phyloP scores from a whole-genome alignment of 192 early-diverging fungal genomes.

The Podila minutissima region DNA sequence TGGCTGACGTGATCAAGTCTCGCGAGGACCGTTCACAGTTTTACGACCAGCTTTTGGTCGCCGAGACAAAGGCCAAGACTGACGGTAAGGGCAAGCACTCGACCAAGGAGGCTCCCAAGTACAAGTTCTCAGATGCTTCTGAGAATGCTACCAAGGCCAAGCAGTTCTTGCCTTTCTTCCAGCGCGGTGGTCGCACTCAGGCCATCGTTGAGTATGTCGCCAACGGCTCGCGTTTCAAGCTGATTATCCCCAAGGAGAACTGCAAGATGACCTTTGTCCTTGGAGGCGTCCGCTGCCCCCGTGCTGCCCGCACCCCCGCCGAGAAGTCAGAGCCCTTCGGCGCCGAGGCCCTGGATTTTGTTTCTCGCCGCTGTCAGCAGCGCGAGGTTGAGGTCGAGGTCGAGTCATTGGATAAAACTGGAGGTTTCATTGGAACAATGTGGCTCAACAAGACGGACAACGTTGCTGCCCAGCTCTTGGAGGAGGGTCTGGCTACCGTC shows the following conservation, averaged over 20 bases:
- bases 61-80: slow-evolving; percentile 80
- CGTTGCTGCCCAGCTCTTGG: slow-evolving; percentile 78
- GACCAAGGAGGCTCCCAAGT: slow-evolving; percentile 78
- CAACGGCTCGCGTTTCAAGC: slow-evolving; percentile 84
- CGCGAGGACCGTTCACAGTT: slow-evolving; percentile 86
- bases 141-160: slow-evolving; percentile 83
- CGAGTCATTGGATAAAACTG: slow-evolving; percentile 90
- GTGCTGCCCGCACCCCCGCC: slow-evolving; percentile 70
- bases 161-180: slow-evolving; percentile 85
- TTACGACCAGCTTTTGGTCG: slow-evolving; percentile 87
- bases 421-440: slow-evolving; percentile 92
- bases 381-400: slow-evolving; percentile 93
- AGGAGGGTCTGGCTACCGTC: slow-evolving; percentile 83
- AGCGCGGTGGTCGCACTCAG: slow-evolving; percentile 78
- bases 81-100: slow-evolving; percentile 85
- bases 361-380: slow-evolving; percentile 75
- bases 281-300: slow-evolving; percentile 85
- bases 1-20: slow-evolving; percentile 87
- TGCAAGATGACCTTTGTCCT: slow-evolving; percentile 87
- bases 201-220: slow-evolving; percentile 91
- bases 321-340: slow-evolving; percentile 91
- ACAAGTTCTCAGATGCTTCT: slow-evolving; percentile 85
- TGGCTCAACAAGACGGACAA: slow-evolving; percentile 75
- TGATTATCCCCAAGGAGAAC: slow-evolving; percentile 88
- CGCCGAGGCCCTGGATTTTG: slow-evolving; percentile 80